Percentiles rank a stretch among this genome's conserved stretches.
phyloP scores from a whole-genome alignment of 1,284 basidiomycete species.

The Ceratobasidium sp. region DNA sequence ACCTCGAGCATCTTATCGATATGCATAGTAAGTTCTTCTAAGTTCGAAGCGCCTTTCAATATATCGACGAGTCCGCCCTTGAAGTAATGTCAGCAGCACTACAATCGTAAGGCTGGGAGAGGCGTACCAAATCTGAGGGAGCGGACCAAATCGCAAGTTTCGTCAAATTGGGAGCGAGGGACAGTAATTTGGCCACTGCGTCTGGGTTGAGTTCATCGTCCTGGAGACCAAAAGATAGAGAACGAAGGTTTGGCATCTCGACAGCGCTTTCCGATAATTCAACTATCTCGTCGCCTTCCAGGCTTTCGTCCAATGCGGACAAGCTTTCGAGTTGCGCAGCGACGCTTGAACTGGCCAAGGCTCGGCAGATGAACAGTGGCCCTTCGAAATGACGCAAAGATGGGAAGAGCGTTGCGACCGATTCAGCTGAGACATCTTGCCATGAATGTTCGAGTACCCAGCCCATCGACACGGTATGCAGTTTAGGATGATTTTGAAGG shows the following conservation, averaged over 20 bases:
- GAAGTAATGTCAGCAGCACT: not conserved
- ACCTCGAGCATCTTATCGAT: slow-evolving; percentile 1
- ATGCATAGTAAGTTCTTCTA: not conserved
- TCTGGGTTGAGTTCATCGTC: not conserved
- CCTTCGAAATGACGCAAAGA: slow-evolving; percentile 29
- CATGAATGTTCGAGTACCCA: slow-evolving; percentile 23
- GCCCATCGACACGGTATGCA: slow-evolving; percentile 11
- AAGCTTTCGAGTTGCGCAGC: slow-evolving; percentile 25
- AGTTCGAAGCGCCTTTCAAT: not conserved
- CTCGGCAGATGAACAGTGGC: slow-evolving; percentile 25
- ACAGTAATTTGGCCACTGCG: not conserved
- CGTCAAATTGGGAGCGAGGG: not conserved
- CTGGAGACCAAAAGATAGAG: not conserved
- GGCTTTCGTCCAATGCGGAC: not conserved
- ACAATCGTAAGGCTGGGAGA: not conserved
- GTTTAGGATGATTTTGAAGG: not conserved
- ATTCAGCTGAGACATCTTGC: not conserved
- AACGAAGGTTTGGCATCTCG: slow-evolving; percentile 2
- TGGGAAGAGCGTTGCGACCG: slow-evolving; percentile 16
- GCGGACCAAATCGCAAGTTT: not conserved
- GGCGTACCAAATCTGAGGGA: not conserved
- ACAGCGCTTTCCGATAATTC: not conserved
- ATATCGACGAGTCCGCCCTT: not conserved
- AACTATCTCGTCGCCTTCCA: not conserved
- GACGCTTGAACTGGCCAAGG: slow-evolving; percentile 1